These are phyloP conservation scores for Syncephalastrum monosporum DNA, from an alignment of 371 early-diverging fungal genomes.

Conservation along the genomic window DNA sequence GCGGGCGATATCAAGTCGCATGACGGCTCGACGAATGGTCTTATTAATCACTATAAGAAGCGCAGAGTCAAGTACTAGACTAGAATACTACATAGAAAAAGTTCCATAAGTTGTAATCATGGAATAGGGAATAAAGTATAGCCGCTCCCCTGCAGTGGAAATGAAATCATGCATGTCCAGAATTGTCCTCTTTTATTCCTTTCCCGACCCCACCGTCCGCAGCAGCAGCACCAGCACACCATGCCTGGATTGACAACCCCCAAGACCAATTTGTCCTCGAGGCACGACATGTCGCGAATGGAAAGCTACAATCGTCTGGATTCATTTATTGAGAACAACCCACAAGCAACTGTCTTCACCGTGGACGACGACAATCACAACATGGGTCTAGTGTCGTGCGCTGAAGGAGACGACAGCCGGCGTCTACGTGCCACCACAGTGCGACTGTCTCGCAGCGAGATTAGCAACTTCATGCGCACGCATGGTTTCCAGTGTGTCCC, in stretches of 20 bases:
- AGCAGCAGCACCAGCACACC: no score
- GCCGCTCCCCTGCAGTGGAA: no score
- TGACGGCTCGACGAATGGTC: constrained; percentile 90
- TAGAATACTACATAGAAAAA: no score
- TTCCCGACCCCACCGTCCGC: no score
- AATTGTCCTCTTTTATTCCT: no score
- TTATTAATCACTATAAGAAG: constrained; percentile 85
- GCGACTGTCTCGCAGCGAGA: constrained; percentile 10
- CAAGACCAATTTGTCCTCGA: background rate
- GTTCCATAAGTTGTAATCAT: no score
- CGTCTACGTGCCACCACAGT: constrained; percentile 16
- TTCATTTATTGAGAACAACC: constrained; percentile 8
- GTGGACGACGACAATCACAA: constrained; percentile 26
- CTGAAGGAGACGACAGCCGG: constrained; percentile 6
- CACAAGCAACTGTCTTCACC: constrained; percentile 10
- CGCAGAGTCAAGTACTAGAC: constrained; percentile 27
- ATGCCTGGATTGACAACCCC: constrained; percentile 5
- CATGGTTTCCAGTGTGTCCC: constrained; percentile 18
- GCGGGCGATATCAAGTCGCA: constrained; percentile 64
- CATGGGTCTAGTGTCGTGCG: constrained; percentile 17
- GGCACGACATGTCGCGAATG: constrained; percentile 8
- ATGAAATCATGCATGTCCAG: no score
- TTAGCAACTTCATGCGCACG: constrained; percentile 17
- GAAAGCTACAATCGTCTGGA: constrained; percentile 23
- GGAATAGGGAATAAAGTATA: no score